Base-by-base conservation (phyloP, 106 monocot species). In the Triglochin maritima region DNA sequence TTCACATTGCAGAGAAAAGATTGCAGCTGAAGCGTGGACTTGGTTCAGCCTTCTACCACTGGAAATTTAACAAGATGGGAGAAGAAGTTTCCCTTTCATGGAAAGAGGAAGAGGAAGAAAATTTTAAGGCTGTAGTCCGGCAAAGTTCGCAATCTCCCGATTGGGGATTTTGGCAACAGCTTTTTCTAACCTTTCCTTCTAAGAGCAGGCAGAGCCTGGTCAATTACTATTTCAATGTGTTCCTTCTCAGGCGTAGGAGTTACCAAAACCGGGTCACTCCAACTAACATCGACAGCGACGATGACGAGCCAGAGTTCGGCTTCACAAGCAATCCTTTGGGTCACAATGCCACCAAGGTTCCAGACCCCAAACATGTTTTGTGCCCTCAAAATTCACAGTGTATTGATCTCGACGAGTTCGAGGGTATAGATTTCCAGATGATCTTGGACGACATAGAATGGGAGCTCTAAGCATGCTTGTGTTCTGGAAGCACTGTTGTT, bases 141-240 rank as follows among this genome's bases (percentile, higher is more conserved):
- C 51, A 13, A 44, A 80, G 78, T 66, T 70, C 57, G 6, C 56
- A 63, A n/a, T 76, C 69, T 64, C 13, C 42, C 5, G 58, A 60
- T 10, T 71, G 64, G 57, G 72, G 69, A 11, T 88, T 88, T n/a
- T 91, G 85, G 96, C 55, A 77, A 3, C 56, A 76, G 14, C 80
- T 98, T 49, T 74, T 44, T 44, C 4, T 9, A 4, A 46, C 58
- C 12, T 88, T 98, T 72, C 74, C 79, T 57, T 67, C 4, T 7
- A 88, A 77, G 62, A 72, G 72, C 13, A 86, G 63, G 65, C 69
- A 77, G 51, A 69, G 56, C 41, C 62, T 98, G 15, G 84, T 88
- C 52, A 91, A 88, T 75, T 98, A 98, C 74, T 98, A 92, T 65
- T 88, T 87, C 76, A 88, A 98, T 68, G 91, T 91, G 6, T 98